Conservation (phyloP, 192 early-diverging fungal species). For the Coemansia sp. region DNA sequence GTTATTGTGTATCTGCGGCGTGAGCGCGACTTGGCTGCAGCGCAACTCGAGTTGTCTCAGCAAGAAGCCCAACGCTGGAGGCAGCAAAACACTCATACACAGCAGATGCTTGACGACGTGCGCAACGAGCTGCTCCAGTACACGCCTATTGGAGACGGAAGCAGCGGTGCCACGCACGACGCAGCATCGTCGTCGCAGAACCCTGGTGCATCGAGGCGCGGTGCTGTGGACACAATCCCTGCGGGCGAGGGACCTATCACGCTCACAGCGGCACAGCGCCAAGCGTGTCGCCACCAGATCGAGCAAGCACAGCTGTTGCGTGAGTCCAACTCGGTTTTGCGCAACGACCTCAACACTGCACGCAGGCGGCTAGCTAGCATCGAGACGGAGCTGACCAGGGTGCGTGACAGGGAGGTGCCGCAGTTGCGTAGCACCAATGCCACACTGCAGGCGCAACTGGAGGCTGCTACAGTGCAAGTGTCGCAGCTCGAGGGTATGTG, state of each 20-base stretch:
- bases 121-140: conserved; percentile 53
- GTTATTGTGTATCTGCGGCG: conserved; percentile 65
- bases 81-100: conserved; percentile 60
- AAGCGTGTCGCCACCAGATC: conserved; percentile 63
- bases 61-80: conserved; percentile 66
- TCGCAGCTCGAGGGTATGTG: conserved; percentile 58
- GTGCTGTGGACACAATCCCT: conserved; percentile 4
- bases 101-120: conserved; percentile 65
- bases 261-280: conserved; percentile 54
- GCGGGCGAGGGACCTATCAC: conserved; percentile 38
- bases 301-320: conserved; percentile 65
- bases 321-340: conserved; percentile 74
- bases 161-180: neutral
- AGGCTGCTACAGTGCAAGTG: conserved; percentile 53
- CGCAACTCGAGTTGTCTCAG: conserved; percentile 61
- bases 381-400: conserved; percentile 50
- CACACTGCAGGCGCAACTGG: conserved; percentile 58
- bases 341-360: conserved; percentile 52
- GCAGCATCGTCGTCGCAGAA: conserved; percentile 44
- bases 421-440: conserved; percentile 47
- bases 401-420: conserved; percentile 54
- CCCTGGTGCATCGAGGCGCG: too few relatives aligned
- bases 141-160: conserved; percentile 4
- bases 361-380: conserved; percentile 17
- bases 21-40: conserved; percentile 69